phyloP scores from a whole-genome alignment of 306 rosid species.

The Vigna nakashimae region DNA sequence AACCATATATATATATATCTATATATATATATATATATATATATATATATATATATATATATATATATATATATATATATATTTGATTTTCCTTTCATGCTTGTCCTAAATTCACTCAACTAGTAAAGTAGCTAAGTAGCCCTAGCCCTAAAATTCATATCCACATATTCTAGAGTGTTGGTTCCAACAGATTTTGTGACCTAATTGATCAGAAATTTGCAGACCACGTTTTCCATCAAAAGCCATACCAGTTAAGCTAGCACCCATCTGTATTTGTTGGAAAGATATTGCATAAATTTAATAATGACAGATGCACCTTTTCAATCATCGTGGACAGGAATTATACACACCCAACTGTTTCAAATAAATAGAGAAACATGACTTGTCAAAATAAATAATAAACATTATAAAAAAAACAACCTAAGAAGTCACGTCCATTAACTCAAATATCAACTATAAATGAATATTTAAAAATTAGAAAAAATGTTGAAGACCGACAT shows the following conservation, averaged over 20 bases:
- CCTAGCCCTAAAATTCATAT: slow-evolving; percentile 1
- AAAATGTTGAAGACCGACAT: not conserved
- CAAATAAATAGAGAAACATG: slow-evolving; percentile 23
- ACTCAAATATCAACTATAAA: slow-evolving; percentile 43
- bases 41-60: too few species aligned
- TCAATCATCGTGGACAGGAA: slow-evolving; percentile 20
- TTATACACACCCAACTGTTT: slow-evolving; percentile 19
- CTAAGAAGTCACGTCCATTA: slow-evolving; percentile 25
- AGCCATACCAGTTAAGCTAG: slow-evolving; percentile 10
- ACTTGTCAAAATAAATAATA: not conserved
- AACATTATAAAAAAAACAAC: not conserved
- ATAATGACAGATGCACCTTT: slow-evolving; percentile 10
- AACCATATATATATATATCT: too few species aligned
- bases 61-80: too few species aligned
- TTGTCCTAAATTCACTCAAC: too few species aligned
- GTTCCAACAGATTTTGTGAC: slow-evolving; percentile 11
- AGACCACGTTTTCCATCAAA: slow-evolving; percentile 21
- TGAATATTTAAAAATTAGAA: slow-evolving; percentile 31
- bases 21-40: too few species aligned
- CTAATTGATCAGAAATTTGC: slow-evolving; percentile 26
- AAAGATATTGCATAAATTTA: slow-evolving; percentile 9
- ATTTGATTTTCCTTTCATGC: too few species aligned
- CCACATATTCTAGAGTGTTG: not conserved
- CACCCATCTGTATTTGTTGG: slow-evolving; percentile 41
- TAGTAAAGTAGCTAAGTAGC: too few species aligned